A percentile compares a stretch with the other conserved stretches of the same genome.
Evolutionary conservation across 2,329 filamentous ascomycete genomes (phyloP).

Genomic region (Didymella pomorum): DNA sequence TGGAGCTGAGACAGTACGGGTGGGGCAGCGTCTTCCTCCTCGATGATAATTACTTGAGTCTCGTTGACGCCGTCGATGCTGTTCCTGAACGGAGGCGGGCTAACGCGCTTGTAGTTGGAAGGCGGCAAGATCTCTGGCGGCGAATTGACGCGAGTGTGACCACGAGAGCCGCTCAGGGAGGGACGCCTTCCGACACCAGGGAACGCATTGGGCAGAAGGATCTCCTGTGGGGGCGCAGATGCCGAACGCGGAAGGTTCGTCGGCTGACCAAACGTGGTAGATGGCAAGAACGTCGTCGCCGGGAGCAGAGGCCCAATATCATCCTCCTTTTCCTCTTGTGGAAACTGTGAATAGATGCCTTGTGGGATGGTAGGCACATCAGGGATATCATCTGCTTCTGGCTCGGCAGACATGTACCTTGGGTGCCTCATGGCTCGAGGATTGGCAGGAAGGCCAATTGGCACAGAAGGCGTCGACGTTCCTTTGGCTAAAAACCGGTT

Average conservation of each 20-base stretch:
- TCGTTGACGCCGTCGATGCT: slow-evolving; percentile 64
- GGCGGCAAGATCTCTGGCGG: slow-evolving; percentile 48
- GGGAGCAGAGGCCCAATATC: slow-evolving; percentile 58
- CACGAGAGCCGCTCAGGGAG: slow-evolving; percentile 46
- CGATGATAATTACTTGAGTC: slow-evolving; percentile 55
- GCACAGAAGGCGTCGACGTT: slow-evolving; percentile 60
- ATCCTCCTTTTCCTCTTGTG: slow-evolving; percentile 47
- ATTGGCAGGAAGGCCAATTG: slow-evolving; percentile 85
- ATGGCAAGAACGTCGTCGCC: slow-evolving; percentile 57
- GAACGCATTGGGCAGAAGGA: slow-evolving; percentile 36
- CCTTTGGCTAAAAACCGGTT: slow-evolving; percentile 45
- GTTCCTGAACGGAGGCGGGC: slow-evolving; percentile 54
- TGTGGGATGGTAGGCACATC: slow-evolving; percentile 66
- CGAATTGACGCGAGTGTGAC: slow-evolving; percentile 55
- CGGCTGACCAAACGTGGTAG: slow-evolving; percentile 57
- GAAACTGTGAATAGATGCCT: slow-evolving; percentile 31
- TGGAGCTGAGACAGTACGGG: slow-evolving; percentile 68
- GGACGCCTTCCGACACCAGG: slow-evolving; percentile 44
- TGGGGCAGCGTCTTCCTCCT: slow-evolving; percentile 53
- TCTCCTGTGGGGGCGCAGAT: slow-evolving; percentile 59
- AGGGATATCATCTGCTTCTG: slow-evolving; percentile 59
- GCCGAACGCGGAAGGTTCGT: slow-evolving; percentile 52
- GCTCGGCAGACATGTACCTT: slow-evolving; percentile 69
- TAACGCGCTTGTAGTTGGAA: slow-evolving; percentile 50
- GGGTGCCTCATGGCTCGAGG: slow-evolving; percentile 88